Evolutionary conservation across 768 basidiomycete species (phyloP).

Genomic region (Lanmaoa rubissima): DNA sequence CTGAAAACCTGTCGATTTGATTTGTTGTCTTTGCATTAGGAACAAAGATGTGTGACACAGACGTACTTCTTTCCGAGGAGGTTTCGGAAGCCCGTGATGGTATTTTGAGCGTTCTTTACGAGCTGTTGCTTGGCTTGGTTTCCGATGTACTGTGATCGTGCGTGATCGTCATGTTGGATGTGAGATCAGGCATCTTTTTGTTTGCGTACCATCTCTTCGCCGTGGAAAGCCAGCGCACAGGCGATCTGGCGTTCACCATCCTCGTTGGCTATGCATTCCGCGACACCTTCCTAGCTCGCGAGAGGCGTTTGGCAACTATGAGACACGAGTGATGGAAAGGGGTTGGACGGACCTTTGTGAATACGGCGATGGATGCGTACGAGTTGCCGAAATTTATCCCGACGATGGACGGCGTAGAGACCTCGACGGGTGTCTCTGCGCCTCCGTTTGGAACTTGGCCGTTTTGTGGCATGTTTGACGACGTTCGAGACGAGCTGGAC

Average conservation of each 20-base stretch:
- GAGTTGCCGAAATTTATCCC: constrained; percentile 98
- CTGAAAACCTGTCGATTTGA: constrained; percentile 62
- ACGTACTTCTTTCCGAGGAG: constrained; percentile 87
- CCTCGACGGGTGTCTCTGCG: constrained; percentile 41
- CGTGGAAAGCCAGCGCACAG: constrained; percentile 86
- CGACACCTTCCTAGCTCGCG: constrained; percentile 69
- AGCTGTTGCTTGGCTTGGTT: constrained; percentile 93
- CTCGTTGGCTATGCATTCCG: constrained; percentile 97
- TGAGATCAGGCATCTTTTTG: background rate
- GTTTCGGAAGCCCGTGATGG: constrained; percentile 93
- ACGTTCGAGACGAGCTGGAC: background rate
- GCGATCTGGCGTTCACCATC: constrained; percentile 99
- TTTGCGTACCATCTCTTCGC: constrained; percentile 82
- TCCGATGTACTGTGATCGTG: constrained; percentile 77
- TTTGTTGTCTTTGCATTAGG: background rate
- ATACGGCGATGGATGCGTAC: constrained; percentile 92
- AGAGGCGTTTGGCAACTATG: background rate
- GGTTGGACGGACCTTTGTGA: constrained; percentile 71
- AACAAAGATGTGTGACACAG: background rate
- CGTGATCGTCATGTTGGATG: constrained; percentile 3
- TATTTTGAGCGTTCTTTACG: constrained; percentile 92
- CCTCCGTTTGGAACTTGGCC: constrained; percentile 49
- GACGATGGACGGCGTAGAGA: constrained; percentile 57
- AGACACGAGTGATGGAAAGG: background rate
- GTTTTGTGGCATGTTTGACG: constrained; percentile 41